Conservation (phyloP, 2,329 filamentous ascomycete genomes). For the Fusarium sp. region DNA sequence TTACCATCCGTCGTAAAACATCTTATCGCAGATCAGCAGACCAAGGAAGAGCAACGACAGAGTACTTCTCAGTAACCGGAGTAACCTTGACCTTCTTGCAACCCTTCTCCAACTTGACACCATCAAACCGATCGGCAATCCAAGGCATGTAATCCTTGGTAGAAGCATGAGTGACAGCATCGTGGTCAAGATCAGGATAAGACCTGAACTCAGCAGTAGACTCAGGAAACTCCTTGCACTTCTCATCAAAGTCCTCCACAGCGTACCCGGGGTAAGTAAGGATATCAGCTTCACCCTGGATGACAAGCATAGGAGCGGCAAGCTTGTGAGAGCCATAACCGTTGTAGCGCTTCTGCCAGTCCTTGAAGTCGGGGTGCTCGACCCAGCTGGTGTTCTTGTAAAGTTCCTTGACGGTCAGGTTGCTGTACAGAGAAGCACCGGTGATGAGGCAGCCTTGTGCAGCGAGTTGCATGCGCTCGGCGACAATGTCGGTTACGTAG, state of each 20-base stretch:
- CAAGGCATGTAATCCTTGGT: background rate
- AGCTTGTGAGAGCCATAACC: conserved; percentile 6
- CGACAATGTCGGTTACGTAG: conserved; percentile 8
- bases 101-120: background rate
- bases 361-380: conserved; percentile 5
- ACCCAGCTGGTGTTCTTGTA: conserved; percentile 28
- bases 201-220: background rate
- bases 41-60: background rate
- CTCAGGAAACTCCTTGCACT: conserved; percentile 6
- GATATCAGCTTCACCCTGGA: conserved; percentile 15
- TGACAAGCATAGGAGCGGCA: conserved; percentile 21
- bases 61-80: background rate
- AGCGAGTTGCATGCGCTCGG: conserved; percentile 5
- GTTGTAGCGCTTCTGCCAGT: conserved; percentile 28
- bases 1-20: too few relatives aligned
- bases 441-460: conserved; percentile 3
- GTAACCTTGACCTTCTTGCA: conserved; percentile 1
- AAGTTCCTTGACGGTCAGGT: background rate
- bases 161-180: background rate
- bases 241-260: conserved; percentile 10
- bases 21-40: background rate
- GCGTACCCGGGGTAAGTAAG: conserved; percentile 4
- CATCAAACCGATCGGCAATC: conserved; percentile 8
- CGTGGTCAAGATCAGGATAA: conserved; percentile 7
- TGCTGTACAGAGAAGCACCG: background rate